Conservation (phyloP, 2,329 filamentous ascomycete species). For the Paradendryphiella salina region DNA sequence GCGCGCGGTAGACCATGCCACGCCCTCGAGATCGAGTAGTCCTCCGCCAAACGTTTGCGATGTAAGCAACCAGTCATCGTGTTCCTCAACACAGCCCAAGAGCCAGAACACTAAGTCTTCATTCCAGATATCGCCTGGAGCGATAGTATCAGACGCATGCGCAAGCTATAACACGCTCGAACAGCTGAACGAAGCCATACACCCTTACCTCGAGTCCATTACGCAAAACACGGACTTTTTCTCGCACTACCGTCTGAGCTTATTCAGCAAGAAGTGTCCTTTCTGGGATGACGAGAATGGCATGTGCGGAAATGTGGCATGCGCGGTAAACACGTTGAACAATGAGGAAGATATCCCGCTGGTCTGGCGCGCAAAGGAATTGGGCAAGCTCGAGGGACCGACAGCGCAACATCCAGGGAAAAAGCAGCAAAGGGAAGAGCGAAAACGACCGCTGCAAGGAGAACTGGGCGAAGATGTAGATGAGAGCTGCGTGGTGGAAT, state of each 20-base stretch:
- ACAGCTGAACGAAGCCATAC: slow-evolving; percentile 74
- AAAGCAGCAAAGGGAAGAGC: slow-evolving; percentile 70
- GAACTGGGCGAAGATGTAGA: slow-evolving; percentile 82
- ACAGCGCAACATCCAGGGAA: slow-evolving; percentile 85
- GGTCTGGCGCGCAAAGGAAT: slow-evolving; percentile 87
- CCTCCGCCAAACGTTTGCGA: slow-evolving; percentile 57
- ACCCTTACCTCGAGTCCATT: slow-evolving; percentile 76
- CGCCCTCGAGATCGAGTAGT: slow-evolving; percentile 47
- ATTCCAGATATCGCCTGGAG: slow-evolving; percentile 77
- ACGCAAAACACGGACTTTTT: slow-evolving; percentile 94
- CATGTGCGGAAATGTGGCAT: slow-evolving; percentile 96
- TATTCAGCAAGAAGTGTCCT: slow-evolving; percentile 91
- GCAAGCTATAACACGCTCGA: slow-evolving; percentile 92
- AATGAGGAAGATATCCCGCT: slow-evolving; percentile 91
- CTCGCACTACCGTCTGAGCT: slow-evolving; percentile 91
- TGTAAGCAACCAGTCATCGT: slow-evolving; percentile 51
- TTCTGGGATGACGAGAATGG: slow-evolving; percentile 94
- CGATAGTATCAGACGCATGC: slow-evolving; percentile 92
- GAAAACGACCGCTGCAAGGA: slow-evolving; percentile 75
- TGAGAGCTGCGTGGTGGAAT: slow-evolving; percentile 96
- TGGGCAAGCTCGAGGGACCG: slow-evolving; percentile 90
- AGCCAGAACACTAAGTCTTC: slow-evolving; percentile 42
- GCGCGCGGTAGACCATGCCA: slow-evolving; percentile 47
- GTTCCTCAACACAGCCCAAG: slow-evolving; percentile 23
- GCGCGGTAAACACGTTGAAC: slow-evolving; percentile 91